Base-by-base conservation (phyloP, 192 early-diverging fungal genomes). In the Radiomyces spectabilis region DNA sequence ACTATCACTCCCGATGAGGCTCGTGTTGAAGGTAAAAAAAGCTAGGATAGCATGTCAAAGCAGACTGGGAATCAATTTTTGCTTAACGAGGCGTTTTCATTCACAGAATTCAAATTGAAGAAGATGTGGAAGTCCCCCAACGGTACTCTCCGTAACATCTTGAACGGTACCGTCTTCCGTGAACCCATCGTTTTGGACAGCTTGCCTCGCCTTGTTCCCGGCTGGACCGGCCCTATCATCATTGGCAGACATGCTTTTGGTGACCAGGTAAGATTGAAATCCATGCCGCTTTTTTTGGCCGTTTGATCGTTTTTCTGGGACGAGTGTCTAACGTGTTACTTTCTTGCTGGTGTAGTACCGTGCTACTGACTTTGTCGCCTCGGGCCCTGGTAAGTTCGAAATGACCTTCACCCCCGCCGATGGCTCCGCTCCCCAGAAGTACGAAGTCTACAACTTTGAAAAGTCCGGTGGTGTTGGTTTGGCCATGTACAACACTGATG, bases 91-190 rank as follows among this genome's bases (percentile, higher is more conserved):
- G 16, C 18, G 21, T 38, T 25, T 43, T 54, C 41, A 25, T 56
- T 35, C 30, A 22, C 33, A 71, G 93, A 96, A 74, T 98, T 96
- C 77, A 86, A 86, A 26, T 74, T 98, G 50, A 95, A 98, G 85
- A 69, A 93, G 72, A 98, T 94, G 89, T 98, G 93, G 93, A 95
- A 87, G 79, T 91, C 87, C 38, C 95, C 95, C 54, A 98, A 98
- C 71, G 95, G 87, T 40, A 97, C 94, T 40, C 92, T 98, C 59
- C 81, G 95, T 46, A 98, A 98, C 72, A 93, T 92, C 53, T 77
- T 98, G 33, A 92, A 89, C 51, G 95, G 95, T 42, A 98, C 95
- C 19, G 92, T 98, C 5, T 98, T 98, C 86, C 87, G 95, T 66
- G 95, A 96, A 68, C 95, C 95, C 10, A 97, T 98, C 63, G 71